phyloP scores from a whole-genome alignment of 768 basidiomycete species.

The Kockovaella imperatae region DNA sequence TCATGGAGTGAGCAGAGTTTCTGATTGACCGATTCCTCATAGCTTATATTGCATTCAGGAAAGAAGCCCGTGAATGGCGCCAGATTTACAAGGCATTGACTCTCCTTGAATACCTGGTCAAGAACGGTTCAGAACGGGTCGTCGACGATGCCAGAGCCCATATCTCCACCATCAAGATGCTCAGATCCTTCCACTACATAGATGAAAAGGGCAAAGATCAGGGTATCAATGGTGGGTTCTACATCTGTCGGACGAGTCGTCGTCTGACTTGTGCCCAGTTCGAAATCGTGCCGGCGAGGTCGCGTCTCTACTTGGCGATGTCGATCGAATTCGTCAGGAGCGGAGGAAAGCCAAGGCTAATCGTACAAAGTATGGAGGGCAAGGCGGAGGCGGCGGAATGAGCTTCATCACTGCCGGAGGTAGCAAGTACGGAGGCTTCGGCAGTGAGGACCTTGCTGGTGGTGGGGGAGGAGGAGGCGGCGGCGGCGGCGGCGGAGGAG shows the following conservation, averaged over 20 bases:
- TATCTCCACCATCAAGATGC: conserved; percentile 91
- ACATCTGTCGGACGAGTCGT: not conserved
- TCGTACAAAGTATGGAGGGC: conserved; percentile 79
- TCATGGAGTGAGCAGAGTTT: conserved; percentile 31
- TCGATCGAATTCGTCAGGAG: conserved; percentile 80
- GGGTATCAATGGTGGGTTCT: conserved; percentile 76
- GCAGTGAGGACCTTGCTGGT: conserved; percentile 50
- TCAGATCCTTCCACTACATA: conserved; percentile 94
- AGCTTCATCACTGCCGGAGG: conserved; percentile 56
- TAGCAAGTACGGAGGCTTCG: conserved; percentile 61
- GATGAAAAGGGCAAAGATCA: conserved; percentile 99
- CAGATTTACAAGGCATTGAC: conserved; percentile 99
- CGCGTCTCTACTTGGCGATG: conserved; percentile 81
- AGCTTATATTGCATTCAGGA: conserved; percentile 53
- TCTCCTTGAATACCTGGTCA: conserved; percentile 89
- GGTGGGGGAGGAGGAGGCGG: conserved; percentile 39
- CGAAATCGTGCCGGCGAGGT: conserved; percentile 89
- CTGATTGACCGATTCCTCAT: not conserved
- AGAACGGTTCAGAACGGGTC: conserved; percentile 93
- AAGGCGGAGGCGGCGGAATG: conserved; percentile 66
- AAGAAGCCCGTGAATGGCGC: conserved; percentile 95
- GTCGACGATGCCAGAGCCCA: conserved; percentile 96
- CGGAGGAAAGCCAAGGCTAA: conserved; percentile 87
- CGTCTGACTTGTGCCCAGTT: conserved; percentile 50
- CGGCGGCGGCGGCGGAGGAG: conserved; percentile 36